Conservation (phyloP, 768 basidiomycete genomes). For the Boletellus sp. region DNA sequence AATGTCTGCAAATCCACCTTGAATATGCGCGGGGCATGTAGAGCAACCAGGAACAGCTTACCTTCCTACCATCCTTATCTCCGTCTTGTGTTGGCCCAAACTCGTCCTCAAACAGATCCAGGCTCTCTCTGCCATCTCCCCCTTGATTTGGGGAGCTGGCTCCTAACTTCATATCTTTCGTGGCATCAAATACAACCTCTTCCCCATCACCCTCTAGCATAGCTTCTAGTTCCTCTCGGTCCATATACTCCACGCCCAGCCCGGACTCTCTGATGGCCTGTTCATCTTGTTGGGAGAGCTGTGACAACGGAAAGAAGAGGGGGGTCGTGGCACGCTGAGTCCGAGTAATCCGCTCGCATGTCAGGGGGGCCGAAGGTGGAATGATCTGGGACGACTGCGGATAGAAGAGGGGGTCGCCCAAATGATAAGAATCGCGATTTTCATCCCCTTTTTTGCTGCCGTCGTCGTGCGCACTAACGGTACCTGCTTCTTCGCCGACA, state of each 20-base stretch:
- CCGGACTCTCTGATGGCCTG: constrained; percentile 57
- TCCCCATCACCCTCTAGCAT: constrained; percentile 35
- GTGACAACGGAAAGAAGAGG: constrained; percentile 51
- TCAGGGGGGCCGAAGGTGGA: constrained; percentile 5
- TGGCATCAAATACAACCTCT: constrained; percentile 28
- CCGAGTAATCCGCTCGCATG: constrained; percentile 2
- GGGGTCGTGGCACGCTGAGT: constrained; percentile 18
- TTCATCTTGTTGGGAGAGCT: constrained; percentile 54
- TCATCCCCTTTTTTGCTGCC: constrained; percentile 3
- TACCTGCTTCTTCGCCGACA: neutral
- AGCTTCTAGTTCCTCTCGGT: constrained; percentile 53
- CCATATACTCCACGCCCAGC: constrained; percentile 66
- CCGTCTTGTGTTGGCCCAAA: constrained; percentile 32
- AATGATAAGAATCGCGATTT: constrained; percentile 1
- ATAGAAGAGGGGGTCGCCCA: constrained; percentile 21
- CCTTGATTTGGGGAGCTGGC: neutral
- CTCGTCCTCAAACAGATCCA: constrained; percentile 33
- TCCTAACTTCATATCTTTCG: constrained; percentile 1
- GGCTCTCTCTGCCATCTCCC: constrained; percentile 18
- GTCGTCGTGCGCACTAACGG: constrained; percentile 1
- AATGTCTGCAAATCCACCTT: constrained; percentile 19
- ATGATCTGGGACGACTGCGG: constrained; percentile 22
- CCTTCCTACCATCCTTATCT: constrained; percentile 24
- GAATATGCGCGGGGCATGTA: neutral
- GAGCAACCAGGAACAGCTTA: constrained; percentile 4